Evolutionary conservation across 129 eudicot genomes (phyloP).

Genomic region (Kitagawia praeruptora): DNA sequence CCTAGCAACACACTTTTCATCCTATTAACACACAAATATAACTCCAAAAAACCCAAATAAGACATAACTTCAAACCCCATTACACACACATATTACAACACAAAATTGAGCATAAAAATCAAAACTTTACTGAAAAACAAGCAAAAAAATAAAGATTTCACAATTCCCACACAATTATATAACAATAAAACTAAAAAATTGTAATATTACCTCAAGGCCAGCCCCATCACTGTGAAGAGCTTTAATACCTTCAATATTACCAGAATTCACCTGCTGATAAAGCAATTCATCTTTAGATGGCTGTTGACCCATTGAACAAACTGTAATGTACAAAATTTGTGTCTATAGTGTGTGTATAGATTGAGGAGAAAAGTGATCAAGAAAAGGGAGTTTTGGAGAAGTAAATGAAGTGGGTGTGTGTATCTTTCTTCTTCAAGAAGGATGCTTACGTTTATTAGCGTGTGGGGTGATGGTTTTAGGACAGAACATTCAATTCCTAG

Average conservation of each 20-base stretch:
- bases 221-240: slow-evolving; percentile 72
- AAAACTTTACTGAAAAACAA: neutral
- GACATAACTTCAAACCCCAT: neutral
- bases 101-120: neutral
- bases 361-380: neutral
- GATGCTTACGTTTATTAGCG: neutral
- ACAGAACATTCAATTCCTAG: neutral
- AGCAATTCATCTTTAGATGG: slow-evolving; percentile 82
- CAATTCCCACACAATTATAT: too few relatives aligned
- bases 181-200: too few relatives aligned
- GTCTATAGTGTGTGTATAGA: neutral
- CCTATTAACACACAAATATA: neutral
- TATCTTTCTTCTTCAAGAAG: neutral
- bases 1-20: neutral
- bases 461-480: neutral
- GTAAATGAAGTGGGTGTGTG: neutral
- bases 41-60: neutral
- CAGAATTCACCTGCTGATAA: slow-evolving; percentile 64
- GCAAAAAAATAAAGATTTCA: too few relatives aligned
- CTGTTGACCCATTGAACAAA: slow-evolving; percentile 54
- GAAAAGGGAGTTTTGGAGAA: neutral
- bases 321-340: neutral
- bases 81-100: neutral
- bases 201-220: slow-evolving; percentile 71
- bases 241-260: slow-evolving; percentile 60